These are phyloP conservation scores for Marchantia paleacea DNA, from an alignment of 225 moss, liverwort and hornwort species.

Conservation along the genomic window DNA sequence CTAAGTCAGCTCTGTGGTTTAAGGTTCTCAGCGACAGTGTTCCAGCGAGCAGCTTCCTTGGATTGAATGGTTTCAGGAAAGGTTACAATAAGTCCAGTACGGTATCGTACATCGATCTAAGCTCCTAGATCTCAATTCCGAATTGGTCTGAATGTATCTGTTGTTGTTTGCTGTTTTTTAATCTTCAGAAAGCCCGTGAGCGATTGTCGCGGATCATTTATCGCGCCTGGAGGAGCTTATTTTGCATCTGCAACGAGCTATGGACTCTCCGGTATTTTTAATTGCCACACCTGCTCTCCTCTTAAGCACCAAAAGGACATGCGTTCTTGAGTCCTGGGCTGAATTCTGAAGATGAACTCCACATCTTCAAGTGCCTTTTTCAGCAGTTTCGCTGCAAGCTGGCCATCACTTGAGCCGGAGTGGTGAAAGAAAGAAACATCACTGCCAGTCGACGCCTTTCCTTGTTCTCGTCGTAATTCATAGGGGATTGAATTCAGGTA, in stretches of 20 bases:
- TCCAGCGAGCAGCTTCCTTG: background rate
- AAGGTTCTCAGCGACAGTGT: background rate
- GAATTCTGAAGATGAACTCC: no score
- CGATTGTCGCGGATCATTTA: background rate
- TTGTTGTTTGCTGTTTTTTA: background rate
- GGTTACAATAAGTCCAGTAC: no score
- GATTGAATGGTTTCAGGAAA: no score
- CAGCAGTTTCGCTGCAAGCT: no score
- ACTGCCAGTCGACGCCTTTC: no score
- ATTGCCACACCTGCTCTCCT: background rate
- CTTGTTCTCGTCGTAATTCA: no score
- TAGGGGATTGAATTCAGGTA: no score
- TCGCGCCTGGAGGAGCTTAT: background rate
- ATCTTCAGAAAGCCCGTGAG: background rate
- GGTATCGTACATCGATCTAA: no score
- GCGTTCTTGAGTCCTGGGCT: background rate
- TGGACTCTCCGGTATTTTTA: slow-evolving; percentile 9
- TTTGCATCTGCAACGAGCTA: background rate
- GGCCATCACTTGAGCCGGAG: no score
- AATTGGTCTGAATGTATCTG: background rate
- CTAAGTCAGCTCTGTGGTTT: background rate
- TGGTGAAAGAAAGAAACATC: no score
- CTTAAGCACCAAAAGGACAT: background rate
- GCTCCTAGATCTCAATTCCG: background rate
- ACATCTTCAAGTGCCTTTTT: no score